Conservation (phyloP, 225 moss, liverwort and hornwort species). For the Bryum argenteum region DNA sequence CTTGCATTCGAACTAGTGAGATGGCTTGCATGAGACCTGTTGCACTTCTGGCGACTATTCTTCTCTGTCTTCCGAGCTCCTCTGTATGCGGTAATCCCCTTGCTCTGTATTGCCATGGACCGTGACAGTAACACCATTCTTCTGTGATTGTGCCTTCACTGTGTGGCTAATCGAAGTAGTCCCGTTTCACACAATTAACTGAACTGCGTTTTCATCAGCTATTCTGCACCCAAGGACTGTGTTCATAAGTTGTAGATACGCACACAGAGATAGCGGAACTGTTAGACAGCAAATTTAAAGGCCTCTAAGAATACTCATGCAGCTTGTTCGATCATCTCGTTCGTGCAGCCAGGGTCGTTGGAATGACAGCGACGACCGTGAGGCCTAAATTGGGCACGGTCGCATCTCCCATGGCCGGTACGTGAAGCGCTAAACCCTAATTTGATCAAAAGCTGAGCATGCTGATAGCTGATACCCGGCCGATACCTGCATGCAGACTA, state of each 20-base stretch:
- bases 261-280: not conserved
- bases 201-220: too few species aligned
- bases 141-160: too few species aligned
- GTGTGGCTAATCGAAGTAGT: too few species aligned
- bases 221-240: not conserved
- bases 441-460: too few species aligned
- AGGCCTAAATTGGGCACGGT: not conserved
- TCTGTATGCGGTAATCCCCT: conserved; percentile 35
- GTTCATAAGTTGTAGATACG: not conserved
- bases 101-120: not conserved
- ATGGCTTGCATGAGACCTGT: conserved; percentile 29
- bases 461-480: not conserved
- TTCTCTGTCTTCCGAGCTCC: conserved; percentile 20
- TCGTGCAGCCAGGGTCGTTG: conserved; percentile 22
- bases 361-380: not conserved
- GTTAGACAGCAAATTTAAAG: not conserved
- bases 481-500: conserved; percentile 11
- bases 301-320: not conserved
- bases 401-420: conserved; percentile 38
- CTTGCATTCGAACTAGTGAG: not conserved
- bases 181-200: too few species aligned
- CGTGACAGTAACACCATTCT: too few species aligned
- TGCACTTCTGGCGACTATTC: conserved; percentile 27
- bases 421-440: conserved; percentile 12
- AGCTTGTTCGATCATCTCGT: not conserved